Conservation (phyloP, 2,329 filamentous ascomycete genomes). For the Claviceps paspali region DNA sequence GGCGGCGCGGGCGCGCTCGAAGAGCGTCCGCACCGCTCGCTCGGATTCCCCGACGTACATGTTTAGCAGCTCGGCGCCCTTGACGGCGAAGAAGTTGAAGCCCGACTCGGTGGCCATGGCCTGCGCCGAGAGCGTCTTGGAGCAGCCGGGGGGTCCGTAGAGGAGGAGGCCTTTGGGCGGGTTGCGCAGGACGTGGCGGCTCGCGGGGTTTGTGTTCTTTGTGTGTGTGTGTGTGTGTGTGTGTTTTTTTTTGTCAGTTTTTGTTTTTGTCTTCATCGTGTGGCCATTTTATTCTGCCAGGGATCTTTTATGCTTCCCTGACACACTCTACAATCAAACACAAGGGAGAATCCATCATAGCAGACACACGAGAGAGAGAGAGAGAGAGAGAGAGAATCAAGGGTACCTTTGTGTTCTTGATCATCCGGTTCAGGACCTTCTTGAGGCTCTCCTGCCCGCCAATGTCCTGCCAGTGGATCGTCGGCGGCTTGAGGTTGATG, state of each 20-base stretch:
- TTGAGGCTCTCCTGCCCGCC: constrained; percentile 73
- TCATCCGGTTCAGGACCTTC: constrained; percentile 35
- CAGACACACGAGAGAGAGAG: neutral
- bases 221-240: no score
- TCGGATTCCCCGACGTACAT: constrained; percentile 98
- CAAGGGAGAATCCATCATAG: no score
- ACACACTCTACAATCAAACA: no score
- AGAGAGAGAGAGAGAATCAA: no score
- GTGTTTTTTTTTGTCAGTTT: neutral
- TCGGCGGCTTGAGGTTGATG: constrained; percentile 75
- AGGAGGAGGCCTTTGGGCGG: constrained; percentile 72
- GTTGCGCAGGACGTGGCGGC: constrained; percentile 26
- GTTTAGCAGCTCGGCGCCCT: constrained; percentile 82
- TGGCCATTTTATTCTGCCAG: no score
- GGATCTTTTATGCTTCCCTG: no score
- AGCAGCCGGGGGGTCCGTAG: constrained; percentile 87
- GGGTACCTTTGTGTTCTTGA: constrained; percentile 24
- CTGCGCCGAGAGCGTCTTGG: constrained; percentile 84
- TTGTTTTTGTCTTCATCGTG: no score
- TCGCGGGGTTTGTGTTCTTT: constrained; percentile 16
- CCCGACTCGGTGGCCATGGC: constrained; percentile 81
- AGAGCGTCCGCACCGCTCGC: constrained; percentile 68
- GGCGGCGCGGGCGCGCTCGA: constrained; percentile 71
- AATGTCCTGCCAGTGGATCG: constrained; percentile 74
- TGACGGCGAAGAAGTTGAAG: constrained; percentile 88